phyloP scores from a whole-genome alignment of 202 grass and related monocot genomes.

The Thinopyrum obtusiflorum region DNA sequence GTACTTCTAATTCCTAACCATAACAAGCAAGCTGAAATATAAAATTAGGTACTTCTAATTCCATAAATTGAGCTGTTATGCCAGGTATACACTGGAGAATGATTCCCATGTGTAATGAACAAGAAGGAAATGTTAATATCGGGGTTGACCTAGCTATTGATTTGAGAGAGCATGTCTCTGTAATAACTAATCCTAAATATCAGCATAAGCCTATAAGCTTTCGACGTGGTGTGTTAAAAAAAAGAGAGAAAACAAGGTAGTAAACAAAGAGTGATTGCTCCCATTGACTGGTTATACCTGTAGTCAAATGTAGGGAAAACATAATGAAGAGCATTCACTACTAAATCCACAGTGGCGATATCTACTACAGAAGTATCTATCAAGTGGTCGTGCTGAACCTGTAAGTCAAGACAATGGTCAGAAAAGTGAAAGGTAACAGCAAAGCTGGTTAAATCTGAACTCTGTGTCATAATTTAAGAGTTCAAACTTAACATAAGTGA shows the following conservation, averaged over 20 bases:
- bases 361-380: slow-evolving; percentile 75
- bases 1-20: neutral
- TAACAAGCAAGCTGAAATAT: neutral
- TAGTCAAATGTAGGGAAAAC: slow-evolving; percentile 93
- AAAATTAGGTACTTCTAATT: neutral
- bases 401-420: slow-evolving; percentile 30
- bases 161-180: neutral
- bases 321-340: slow-evolving; percentile 80
- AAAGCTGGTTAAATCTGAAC: neutral
- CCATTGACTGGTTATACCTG: slow-evolving; percentile 48
- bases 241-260: neutral
- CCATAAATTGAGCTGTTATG: neutral
- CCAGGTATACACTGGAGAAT: neutral
- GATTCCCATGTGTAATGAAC: slow-evolving; percentile 5
- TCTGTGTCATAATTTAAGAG: neutral
- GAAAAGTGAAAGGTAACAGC: neutral
- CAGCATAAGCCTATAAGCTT: neutral
- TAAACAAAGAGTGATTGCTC: neutral
- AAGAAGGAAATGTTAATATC: slow-evolving; percentile 6
- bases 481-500: slow-evolving; percentile 1
- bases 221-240: slow-evolving; percentile 2
- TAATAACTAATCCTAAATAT: neutral
- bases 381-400: slow-evolving; percentile 91
- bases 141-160: neutral
- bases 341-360: slow-evolving; percentile 82